Conservation (phyloP, 768 basidiomycete species). For the Boletus eberwhitei region DNA sequence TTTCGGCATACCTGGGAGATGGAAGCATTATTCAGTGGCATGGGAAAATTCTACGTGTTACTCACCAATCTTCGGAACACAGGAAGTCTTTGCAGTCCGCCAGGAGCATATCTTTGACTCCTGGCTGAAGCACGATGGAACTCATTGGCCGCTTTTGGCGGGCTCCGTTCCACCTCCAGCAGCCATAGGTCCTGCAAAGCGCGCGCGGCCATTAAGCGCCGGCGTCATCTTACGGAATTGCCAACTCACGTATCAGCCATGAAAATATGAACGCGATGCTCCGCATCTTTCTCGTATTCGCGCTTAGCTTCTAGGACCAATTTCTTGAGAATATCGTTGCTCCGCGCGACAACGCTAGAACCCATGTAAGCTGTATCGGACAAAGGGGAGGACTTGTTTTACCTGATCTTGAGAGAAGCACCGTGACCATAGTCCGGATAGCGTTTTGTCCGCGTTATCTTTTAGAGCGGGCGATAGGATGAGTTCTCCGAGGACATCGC, state of each 20-base stretch:
- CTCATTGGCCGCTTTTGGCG: conserved; percentile 88
- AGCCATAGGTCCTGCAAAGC: conserved; percentile 54
- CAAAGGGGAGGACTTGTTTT: conserved; percentile 9
- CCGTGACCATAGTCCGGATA: conserved; percentile 75
- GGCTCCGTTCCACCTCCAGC: conserved; percentile 88
- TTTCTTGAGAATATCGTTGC: conserved; percentile 83
- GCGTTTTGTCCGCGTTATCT: conserved; percentile 81
- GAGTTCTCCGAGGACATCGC: conserved; percentile 18
- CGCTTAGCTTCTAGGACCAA: conserved; percentile 84
- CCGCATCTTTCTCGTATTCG: conserved; percentile 88
- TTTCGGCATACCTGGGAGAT: conserved; percentile 75
- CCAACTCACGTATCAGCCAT: conserved; percentile 79
- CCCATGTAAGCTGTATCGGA: conserved; percentile 18
- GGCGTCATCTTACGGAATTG: conserved; percentile 5
- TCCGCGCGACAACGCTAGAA: conserved; percentile 78
- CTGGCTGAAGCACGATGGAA: conserved; percentile 87
- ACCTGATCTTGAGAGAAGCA: conserved; percentile 79
- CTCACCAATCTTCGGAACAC: conserved; percentile 80
- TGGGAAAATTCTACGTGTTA: conserved; percentile 22
- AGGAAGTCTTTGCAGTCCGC: conserved; percentile 85
- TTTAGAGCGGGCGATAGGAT: conserved; percentile 14
- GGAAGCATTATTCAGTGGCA: conserved; percentile 15
- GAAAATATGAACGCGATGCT: conserved; percentile 87
- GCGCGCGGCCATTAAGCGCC: conserved; percentile 2
- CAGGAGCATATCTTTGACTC: conserved; percentile 87